Evolutionary conservation across 371 early-diverging fungal species (phyloP).

Genomic region (Rhizopus stolonifer): DNA sequence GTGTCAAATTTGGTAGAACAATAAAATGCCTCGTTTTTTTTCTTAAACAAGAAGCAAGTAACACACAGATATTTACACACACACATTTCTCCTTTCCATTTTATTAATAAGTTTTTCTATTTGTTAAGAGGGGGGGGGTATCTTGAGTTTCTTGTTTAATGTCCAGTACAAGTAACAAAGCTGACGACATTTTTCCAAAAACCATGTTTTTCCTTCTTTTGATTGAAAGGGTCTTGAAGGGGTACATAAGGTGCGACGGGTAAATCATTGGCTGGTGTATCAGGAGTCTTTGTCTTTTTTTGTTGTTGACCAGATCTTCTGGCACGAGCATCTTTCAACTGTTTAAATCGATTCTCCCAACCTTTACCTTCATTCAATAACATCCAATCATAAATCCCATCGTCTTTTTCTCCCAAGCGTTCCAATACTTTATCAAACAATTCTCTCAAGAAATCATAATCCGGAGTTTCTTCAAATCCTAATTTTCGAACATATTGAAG

Average conservation of each 20-base stretch:
- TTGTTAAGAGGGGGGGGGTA: constrained; percentile 1
- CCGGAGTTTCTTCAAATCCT: constrained; percentile 95
- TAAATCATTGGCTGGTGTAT: constrained; percentile 6
- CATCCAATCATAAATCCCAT: constrained; percentile 94
- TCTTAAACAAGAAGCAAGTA: too few relatives aligned
- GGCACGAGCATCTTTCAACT: constrained; percentile 26
- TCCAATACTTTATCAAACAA: constrained; percentile 85
- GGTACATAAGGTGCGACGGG: constrained; percentile 21
- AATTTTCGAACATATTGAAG: constrained; percentile 90
- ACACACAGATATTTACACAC: too few relatives aligned
- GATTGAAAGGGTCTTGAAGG: constrained; percentile 6
- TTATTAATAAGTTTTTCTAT: too few relatives aligned
- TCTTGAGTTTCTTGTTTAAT: constrained; percentile 1
- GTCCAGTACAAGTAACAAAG: constrained; percentile 19
- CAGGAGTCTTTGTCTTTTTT: constrained; percentile 9
- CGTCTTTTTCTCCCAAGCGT: constrained; percentile 73
- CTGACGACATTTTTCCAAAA: constrained; percentile 19
- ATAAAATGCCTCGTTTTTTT: too few relatives aligned
- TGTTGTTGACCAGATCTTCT: constrained; percentile 27
- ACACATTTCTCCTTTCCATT: too few relatives aligned
- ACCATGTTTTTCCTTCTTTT: constrained; percentile 16
- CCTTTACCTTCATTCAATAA: constrained; percentile 67
- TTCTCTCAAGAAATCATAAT: constrained; percentile 87
- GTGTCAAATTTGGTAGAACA: constrained; percentile 45
- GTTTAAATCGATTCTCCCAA: constrained; percentile 49